Evolutionary conservation across 306 rosid species (phyloP).

Genomic region (Citrullus colocynthis): DNA sequence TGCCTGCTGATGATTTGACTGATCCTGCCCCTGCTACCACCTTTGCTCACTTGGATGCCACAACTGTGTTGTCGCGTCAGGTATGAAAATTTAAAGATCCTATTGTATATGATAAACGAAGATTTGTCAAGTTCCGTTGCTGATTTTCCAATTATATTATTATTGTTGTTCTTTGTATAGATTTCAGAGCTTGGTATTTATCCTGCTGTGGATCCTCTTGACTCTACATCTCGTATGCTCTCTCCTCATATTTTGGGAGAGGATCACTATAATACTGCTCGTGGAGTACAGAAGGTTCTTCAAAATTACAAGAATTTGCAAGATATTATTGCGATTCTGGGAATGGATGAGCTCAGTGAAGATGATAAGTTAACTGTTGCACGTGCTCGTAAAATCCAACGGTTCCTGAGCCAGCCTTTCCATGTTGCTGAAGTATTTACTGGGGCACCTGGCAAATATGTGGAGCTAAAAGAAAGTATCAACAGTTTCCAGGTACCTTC

Average conservation of each 20-base stretch:
- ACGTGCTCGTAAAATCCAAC: slow-evolving; percentile 81
- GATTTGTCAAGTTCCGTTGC: background rate
- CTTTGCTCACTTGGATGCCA: slow-evolving; percentile 98
- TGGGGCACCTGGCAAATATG: slow-evolving; percentile 97
- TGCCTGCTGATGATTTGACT: slow-evolving; percentile 99
- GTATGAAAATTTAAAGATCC: slow-evolving; percentile 22
- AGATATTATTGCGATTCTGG: slow-evolving; percentile 98
- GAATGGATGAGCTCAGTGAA: slow-evolving; percentile 99
- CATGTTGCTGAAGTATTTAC: slow-evolving; percentile 99
- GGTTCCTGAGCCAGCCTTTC: slow-evolving; percentile 97
- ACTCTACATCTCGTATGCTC: slow-evolving; percentile 98
- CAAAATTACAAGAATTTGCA: slow-evolving; percentile 98
- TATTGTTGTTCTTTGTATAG: slow-evolving; percentile 24
- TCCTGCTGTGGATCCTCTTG: slow-evolving; percentile 93
- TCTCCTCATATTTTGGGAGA: slow-evolving; percentile 96
- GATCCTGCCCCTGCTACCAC: slow-evolving; percentile 99
- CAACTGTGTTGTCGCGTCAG: slow-evolving; percentile 94
- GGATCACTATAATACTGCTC: slow-evolving; percentile 87
- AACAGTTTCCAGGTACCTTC: slow-evolving; percentile 71
- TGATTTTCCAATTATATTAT: background rate
- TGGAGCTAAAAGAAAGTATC: slow-evolving; percentile 81
- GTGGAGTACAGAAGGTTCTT: slow-evolving; percentile 92
- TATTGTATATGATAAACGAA: background rate
- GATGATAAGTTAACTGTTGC: slow-evolving; percentile 95
- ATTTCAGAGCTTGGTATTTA: slow-evolving; percentile 97